Base-by-base conservation (phyloP, 1,139 yeast genomes). In the Suhomyces coccinellae region DNA sequence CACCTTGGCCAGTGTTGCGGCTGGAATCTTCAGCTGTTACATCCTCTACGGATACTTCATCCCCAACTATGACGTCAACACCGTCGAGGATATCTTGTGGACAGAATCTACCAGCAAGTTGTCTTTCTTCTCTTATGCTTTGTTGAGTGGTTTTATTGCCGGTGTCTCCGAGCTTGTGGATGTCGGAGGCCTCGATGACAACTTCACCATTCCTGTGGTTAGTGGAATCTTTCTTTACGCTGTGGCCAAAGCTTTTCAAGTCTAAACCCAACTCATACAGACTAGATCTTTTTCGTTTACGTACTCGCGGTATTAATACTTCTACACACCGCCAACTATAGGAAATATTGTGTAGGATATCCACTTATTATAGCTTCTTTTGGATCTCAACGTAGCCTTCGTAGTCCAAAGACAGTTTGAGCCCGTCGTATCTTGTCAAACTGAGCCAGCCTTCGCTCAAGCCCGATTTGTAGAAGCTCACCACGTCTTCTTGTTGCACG, bases 201-300 rank as follows among this genome's bases (percentile, higher is more conserved):
- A 93, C 63, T 80, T 95, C 57, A 90, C 98, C 41, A 91, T 93
- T 48, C 99, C 99, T 3, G 89, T 88, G 0, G 63, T 90, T 40
- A 83, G 96, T 35, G 86, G 95, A 8, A 63, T 76, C 11, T 79
- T 85, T 55, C 71, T 90, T 50, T 74, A 72, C 56, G 65, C 64
- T 26, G 69, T 79, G 15, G 75, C 82, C 34, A 53, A 54, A 45
- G 46, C 41, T 14, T 41, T 48, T 27, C 45, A 45, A 22, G 36
- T 47, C 13, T 46, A 39, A 33, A 5, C 27, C 26, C 29, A 3
- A 16, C 10, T 22, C 10, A 22, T 12, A 24, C 26, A 8, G 22
- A 15, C 31, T 24, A 38, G 30, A 16, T 36, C 17, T 36, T 29
- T 36, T 29, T 36, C 28, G n/a, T 17, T 29, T 22, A 36, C 39